Evolutionary conservation across 2,329 filamentous ascomycete species (phyloP).

Genomic region (Beauveria brongniartii): DNA sequence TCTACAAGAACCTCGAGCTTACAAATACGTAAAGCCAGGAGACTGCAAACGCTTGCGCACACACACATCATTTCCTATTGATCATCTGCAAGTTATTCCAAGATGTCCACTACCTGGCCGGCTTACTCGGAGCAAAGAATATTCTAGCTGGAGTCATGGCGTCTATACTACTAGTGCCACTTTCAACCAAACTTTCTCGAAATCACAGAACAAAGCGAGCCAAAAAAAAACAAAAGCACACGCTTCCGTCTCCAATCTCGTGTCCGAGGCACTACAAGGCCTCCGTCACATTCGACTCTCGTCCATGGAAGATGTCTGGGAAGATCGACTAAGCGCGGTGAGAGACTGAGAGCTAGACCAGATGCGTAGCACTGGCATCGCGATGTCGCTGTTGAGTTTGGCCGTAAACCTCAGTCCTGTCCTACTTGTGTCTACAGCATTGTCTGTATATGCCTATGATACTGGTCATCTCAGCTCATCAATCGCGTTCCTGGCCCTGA

Average conservation of each 20-base stretch:
- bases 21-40: not conserved
- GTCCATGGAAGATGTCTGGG: slow-evolving; percentile 10
- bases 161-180: not conserved
- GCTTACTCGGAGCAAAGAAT: not conserved
- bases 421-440: slow-evolving; percentile 4
- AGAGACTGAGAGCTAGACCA: slow-evolving; percentile 5
- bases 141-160: not conserved
- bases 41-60: not conserved
- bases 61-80: not conserved
- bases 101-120: not conserved
- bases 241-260: not conserved
- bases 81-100: not conserved
- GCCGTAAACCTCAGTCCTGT: slow-evolving; percentile 8
- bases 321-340: not conserved
- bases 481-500: slow-evolving; percentile 10
- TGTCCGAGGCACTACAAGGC: slow-evolving; percentile 4
- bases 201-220: not conserved
- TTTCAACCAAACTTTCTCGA: not conserved
- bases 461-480: slow-evolving; percentile 7
- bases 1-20: not conserved
- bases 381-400: slow-evolving; percentile 7
- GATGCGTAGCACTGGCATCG: slow-evolving; percentile 6
- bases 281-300: slow-evolving; percentile 12
- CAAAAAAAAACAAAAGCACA: not conserved
- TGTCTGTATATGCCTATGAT: slow-evolving; percentile 8